Conservation (phyloP, 1,284 basidiomycete species). For the Irpex rosettiformis region DNA sequence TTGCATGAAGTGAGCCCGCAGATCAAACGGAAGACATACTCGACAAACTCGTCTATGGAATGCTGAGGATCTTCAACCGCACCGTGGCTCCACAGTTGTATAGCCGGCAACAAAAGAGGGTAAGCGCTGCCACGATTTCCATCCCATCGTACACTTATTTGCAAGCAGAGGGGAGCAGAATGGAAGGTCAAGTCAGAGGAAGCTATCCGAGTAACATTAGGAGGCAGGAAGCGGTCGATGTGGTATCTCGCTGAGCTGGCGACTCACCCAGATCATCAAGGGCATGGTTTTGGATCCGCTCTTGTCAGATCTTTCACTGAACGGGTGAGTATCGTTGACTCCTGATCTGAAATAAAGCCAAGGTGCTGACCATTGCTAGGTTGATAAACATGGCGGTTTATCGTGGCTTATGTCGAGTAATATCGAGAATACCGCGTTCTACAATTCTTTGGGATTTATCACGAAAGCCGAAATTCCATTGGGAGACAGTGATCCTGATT, state of each 20-base stretch:
- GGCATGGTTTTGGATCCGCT: constrained; percentile 3
- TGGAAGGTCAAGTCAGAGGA: background rate
- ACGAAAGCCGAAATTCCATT: constrained; percentile 14
- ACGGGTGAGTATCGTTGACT: background rate
- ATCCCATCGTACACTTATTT: background rate
- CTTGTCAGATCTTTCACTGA: constrained; percentile 2
- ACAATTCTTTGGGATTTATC: constrained; percentile 21
- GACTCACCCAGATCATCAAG: background rate
- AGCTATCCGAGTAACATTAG: background rate
- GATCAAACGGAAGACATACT: background rate
- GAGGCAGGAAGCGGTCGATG: background rate
- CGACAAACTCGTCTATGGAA: background rate
- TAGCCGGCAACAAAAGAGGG: background rate
- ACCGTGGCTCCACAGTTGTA: background rate
- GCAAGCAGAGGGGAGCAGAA: background rate
- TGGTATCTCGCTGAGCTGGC: background rate
- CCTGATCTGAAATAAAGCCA: background rate
- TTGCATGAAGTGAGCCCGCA: background rate
- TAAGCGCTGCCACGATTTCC: background rate
- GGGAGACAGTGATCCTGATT: constrained; percentile 21
- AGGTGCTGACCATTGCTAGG: constrained; percentile 2
- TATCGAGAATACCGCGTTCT: constrained; percentile 19
- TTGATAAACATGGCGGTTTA: constrained; percentile 18
- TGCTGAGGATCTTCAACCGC: background rate
- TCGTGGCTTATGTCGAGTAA: constrained; percentile 21